Base-by-base conservation (phyloP, 495 filamentous ascomycete genomes). In the Xylaria sp. region DNA sequence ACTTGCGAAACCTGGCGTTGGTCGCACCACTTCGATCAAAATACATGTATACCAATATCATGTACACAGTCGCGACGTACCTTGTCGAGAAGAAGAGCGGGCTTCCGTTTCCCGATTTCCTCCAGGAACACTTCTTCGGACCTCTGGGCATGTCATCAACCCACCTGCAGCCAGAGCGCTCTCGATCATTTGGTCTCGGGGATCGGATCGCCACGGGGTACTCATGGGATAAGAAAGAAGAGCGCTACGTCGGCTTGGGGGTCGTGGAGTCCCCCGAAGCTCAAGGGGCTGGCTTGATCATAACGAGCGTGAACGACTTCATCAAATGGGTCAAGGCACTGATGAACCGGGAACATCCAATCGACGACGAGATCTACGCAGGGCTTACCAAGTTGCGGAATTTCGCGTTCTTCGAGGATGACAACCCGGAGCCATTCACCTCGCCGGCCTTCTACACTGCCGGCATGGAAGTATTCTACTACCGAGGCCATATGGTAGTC, bases 281-380 rank as follows among this genome's bases (percentile, higher is more conserved):
- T 15, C 79, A 78, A 15, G 86, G 85, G 5, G 85, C 85, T 0
- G 87, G 87, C 0, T 77, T 79, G 0, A 80, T 85, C 5, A 79
- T 88, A 26, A 85, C 82, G n/a, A 86, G 78, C 58, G 87, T 85
- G 7, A 77, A 85, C 5, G 87, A 88, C 71, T 88, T 85, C 46
- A 74, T 85, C 0, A 82, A 82, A 44, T 89, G 85, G 84, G 66
- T 86, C 2, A 75, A 76, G 15, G 81, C 81, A 0, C 12, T 79
- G 2, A 65, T 81, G 35, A 58, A 58, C 19, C 52, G 69, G 29
- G 71, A 78, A 5, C 77, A 72, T 0, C 85, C 82, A 0, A 63
- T 83, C 7, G 80, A 78, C 21, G 63, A 77, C 52, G 73, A 78
- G 26, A 78, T 78, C 2, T 81, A 85, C 59, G 73, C 75, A 12